Conservation (phyloP, 495 filamentous ascomycete species). For the Coniosporium apollinis region DNA sequence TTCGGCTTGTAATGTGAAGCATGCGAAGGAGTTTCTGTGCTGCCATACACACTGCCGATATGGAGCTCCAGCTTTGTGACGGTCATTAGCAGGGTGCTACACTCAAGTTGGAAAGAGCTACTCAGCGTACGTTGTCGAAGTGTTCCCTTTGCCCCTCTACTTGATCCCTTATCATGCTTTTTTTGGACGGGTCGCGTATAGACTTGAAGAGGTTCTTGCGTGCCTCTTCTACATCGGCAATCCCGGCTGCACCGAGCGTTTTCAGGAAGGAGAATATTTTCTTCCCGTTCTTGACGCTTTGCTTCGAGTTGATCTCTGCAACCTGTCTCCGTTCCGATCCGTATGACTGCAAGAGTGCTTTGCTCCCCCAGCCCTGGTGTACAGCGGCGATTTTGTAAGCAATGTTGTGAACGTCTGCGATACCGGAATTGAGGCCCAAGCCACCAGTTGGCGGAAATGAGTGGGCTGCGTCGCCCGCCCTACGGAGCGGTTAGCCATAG, state of each 20-base stretch:
- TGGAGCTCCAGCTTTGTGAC: conserved; percentile 17
- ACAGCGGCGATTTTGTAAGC: conserved; percentile 7
- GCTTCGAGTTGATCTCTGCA: conserved; percentile 19
- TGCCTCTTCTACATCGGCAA: conserved; percentile 11
- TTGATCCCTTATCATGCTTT: conserved; percentile 17
- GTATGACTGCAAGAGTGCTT: conserved; percentile 18
- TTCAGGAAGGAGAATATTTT: conserved; percentile 22
- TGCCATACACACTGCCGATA: conserved; percentile 24
- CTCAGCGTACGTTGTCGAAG: conserved; percentile 17
- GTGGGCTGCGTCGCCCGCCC: conserved; percentile 13
- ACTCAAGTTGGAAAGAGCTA: background rate
- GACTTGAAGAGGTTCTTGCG: conserved; percentile 18
- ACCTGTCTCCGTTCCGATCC: conserved; percentile 21
- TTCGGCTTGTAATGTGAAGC: conserved; percentile 15
- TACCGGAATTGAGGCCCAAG: conserved; percentile 6
- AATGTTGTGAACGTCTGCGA: conserved; percentile 12
- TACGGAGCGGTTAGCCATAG: conserved; percentile 2
- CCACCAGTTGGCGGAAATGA: conserved; percentile 8
- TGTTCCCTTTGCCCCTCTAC: conserved; percentile 22
- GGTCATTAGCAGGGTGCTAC: background rate
- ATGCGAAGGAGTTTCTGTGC: conserved; percentile 12
- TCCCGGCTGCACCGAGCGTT: conserved; percentile 16
- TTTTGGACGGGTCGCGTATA: conserved; percentile 12
- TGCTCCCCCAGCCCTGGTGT: background rate
- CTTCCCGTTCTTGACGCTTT: conserved; percentile 25